Evolutionary conservation across 2,329 filamentous ascomycete genomes (phyloP), one percentile per base, ranked within the genome.

Genomic region (Beauveria asiatica): DNA sequence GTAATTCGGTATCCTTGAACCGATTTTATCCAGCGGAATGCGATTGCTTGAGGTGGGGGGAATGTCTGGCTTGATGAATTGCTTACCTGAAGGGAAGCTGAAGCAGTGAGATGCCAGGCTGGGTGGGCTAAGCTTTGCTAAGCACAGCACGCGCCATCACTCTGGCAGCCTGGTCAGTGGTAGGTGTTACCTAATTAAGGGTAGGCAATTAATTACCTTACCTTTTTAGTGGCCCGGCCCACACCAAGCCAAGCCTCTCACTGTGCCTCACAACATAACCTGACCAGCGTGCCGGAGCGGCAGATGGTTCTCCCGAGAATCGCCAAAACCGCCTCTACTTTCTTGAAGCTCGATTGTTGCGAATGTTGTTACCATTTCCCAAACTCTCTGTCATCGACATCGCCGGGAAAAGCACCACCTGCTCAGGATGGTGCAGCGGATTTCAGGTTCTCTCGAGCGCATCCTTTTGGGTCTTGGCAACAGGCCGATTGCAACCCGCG

Each of bases 261-360:
- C 54, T 46, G 30, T 19, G 30, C 30, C 27, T 33, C 30, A 33
- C 30, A 11, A 3, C 11, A 33, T 33, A 33, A 48, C 42, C n/a
- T 41, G 16, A 7, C 17, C 11, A 33, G 30, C 30, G 30, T 25
- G 6, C 48, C 59, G 60, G 54, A 62, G 21, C 60, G 60, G 60
- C 54, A 25, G 41, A 58, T 62, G 60, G 21, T 62, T 62, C 42
- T 59, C 60, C 60, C 60, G 60, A 48, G 9, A 21, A n/a, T 37
- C 10, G 19, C 30, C 45, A 50, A 42, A 58, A 55, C 13, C 7
- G 27, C n/a, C 17, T 42, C 21, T n/a, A 53, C 23, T 41, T 19
- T 45, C 41, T 55, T n/a, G 25, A 45, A 39, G 30, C 10, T 30
- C 17, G 41, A 45, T 27, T 17, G n/a, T 50, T 42, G 23, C 17